A percentile compares a stretch with the other conserved stretches of the same genome.
These are phyloP conservation scores for California macrophylla DNA, from an alignment of 441 rosid species.

Conservation along the genomic window DNA sequence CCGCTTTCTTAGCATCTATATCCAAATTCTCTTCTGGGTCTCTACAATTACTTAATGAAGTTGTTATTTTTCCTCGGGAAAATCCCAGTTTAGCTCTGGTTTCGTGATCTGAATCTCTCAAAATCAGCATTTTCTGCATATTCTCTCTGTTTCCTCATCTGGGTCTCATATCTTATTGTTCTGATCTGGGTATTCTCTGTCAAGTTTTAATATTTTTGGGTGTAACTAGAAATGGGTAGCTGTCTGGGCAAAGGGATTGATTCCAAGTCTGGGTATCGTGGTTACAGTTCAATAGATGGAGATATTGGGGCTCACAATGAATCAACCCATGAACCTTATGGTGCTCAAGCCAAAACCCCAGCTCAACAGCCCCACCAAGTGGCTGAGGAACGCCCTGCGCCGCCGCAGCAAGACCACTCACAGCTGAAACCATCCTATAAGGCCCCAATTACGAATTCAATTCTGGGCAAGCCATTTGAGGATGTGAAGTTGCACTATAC, in stretches of 20 bases:
- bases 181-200: slow-evolving; percentile 9
- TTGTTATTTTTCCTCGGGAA: no score
- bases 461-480: not conserved
- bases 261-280: slow-evolving; percentile 31
- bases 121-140: slow-evolving; percentile 8
- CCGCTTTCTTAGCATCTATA: not conserved
- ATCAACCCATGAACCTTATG: slow-evolving; percentile 19
- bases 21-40: not conserved
- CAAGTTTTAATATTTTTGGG: not conserved
- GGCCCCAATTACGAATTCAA: slow-evolving; percentile 31
- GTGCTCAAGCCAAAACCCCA: slow-evolving; percentile 15
- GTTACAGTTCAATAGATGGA: slow-evolving; percentile 29
- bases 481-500: not conserved
- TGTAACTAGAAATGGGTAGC: slow-evolving; percentile 41
- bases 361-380: slow-evolving; percentile 23
- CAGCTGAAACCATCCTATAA: slow-evolving; percentile 28
- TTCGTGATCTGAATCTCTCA: not conserved
- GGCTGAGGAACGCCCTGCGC: slow-evolving; percentile 25
- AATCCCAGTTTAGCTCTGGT: no score
- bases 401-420: no score
- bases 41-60: no score
- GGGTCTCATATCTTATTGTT: not conserved
- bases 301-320: slow-evolving; percentile 16
- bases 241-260: slow-evolving; percentile 41
- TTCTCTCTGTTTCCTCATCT: not conserved